Base-by-base conservation (phyloP, 345 rosid genomes). In the Pistacia atlantica region DNA sequence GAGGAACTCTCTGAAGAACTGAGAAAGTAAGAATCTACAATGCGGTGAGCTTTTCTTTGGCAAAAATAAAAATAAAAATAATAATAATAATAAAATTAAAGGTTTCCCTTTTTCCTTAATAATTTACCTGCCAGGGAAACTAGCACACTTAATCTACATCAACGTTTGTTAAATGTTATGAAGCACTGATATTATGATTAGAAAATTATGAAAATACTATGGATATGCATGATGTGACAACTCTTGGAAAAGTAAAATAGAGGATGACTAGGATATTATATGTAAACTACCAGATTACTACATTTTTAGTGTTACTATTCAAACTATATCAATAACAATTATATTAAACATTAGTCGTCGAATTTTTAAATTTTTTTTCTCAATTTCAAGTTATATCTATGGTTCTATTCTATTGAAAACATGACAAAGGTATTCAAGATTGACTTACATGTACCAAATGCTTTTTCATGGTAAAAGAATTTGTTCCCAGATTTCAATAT, bases 1-100 rank as follows among this genome's bases (percentile, higher is more conserved):
- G 79, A 84, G 49, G 84, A 75, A 74, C 81, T 81, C 64, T 77
- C 83, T 11, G 87, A 33, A 73, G 90, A 87, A 81, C 35, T 88
- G 69, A 80, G 54, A 73, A 79, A 75, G 93, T 88, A 81, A 48
- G 72, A 59, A 68, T 52, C 66, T 48, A 16, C 66, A 42, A 11
- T 14, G 5, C 3, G 3, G 37, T 31, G 38, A 52, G 2, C 73
- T 69, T 54, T 48, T 69, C 46, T 13, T 14, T 54, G 62, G 11
- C n/a, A 58, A 20, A 58, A 58, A 58, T 37, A 2, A 2, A 37
- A 38, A 38, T 4, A 38, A 38, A 38, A 4, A 38, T 4, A 38
- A 38, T 38, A 38, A 38, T 38, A 38, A 25, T 25, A 25, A 25
- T 25, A 25, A 25, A 38, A 6, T 57, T 57, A 18, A 17, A 57